Percentiles rank a stretch among this genome's conserved stretches.
Conservation (phyloP, 495 filamentous ascomycete species). For the Lindgomyces ingoldianus region DNA sequence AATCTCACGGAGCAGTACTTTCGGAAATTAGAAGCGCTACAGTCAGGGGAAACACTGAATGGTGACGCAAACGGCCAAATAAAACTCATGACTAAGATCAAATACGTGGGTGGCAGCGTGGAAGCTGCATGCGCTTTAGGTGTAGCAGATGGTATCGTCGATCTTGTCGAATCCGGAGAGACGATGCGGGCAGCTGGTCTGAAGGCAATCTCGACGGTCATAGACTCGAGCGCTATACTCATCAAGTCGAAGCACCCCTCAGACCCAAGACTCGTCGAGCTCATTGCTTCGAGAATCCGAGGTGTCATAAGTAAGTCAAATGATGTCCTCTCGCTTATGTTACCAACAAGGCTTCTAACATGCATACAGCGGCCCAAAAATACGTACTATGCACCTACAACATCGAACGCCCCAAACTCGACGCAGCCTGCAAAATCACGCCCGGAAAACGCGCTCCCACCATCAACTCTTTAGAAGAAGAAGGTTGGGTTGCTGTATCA, state of each 20-base stretch:
- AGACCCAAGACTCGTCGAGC: constrained; percentile 72
- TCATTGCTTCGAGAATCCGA: constrained; percentile 78
- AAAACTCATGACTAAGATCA: constrained; percentile 76
- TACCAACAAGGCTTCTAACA: background rate
- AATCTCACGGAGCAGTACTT: constrained; percentile 81
- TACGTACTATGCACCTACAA: constrained; percentile 98
- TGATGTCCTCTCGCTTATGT: background rate
- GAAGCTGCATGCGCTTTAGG: constrained; percentile 95
- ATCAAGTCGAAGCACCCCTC: constrained; percentile 89
- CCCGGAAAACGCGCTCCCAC: constrained; percentile 95
- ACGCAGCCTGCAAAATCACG: constrained; percentile 72
- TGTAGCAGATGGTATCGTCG: constrained; percentile 94
- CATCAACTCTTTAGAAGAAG: constrained; percentile 80
- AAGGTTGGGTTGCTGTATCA: constrained; percentile 89
- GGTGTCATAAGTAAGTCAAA: constrained; percentile 83
- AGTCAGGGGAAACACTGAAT: constrained; percentile 10
- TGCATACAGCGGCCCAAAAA: constrained; percentile 70
- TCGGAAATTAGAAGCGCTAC: constrained; percentile 62
- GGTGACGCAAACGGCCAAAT: constrained; percentile 37
- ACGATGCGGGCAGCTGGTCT: constrained; percentile 98
- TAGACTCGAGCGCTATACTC: constrained; percentile 80
- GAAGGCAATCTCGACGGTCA: constrained; percentile 90
- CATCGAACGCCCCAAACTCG: constrained; percentile 67
- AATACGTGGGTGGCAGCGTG: constrained; percentile 91
- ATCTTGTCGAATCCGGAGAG: constrained; percentile 97